Evolutionary conservation across 2,329 filamentous ascomycete genomes (phyloP).

Genomic region (Calonectria montana): DNA sequence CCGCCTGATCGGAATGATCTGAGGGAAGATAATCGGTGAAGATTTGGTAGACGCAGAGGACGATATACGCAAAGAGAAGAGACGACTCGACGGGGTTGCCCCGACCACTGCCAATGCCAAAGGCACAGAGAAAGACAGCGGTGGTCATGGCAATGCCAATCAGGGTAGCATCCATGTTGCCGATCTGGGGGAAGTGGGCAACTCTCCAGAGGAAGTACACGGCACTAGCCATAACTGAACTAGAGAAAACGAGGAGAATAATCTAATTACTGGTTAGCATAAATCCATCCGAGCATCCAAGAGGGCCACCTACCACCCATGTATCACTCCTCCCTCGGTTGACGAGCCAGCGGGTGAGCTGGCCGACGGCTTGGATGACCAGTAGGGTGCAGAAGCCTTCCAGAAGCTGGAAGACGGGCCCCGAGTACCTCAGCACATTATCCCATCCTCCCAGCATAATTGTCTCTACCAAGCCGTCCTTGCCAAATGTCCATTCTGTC

Average conservation of each 20-base stretch:
- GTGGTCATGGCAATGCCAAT: conserved; percentile 95
- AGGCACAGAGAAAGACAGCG: conserved; percentile 90
- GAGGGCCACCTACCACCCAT: conserved; percentile 81
- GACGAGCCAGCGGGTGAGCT: conserved; percentile 94
- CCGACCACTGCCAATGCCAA: conserved; percentile 92
- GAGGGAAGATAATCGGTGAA: conserved; percentile 98
- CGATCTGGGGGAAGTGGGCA: conserved; percentile 91
- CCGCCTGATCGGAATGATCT: conserved; percentile 66
- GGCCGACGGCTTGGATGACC: conserved; percentile 94
- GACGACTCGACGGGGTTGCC: conserved; percentile 97
- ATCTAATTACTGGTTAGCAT: conserved; percentile 72
- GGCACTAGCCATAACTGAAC: conserved; percentile 91
- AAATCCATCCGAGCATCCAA: not conserved
- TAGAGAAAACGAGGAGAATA: conserved; percentile 85
- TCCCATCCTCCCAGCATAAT: conserved; percentile 90
- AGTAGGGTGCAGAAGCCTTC: conserved; percentile 97
- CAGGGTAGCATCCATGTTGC: conserved; percentile 89
- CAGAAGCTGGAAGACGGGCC: conserved; percentile 91
- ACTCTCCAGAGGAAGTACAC: conserved; percentile 98
- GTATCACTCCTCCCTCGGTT: conserved; percentile 93
- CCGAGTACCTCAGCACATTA: conserved; percentile 87
- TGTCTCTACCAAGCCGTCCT: conserved; percentile 82
- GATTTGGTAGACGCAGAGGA: conserved; percentile 99
- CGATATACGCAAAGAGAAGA: conserved; percentile 94
- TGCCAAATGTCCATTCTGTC: conserved; percentile 89